A percentile compares a stretch with the other conserved stretches of the same genome.
These are phyloP conservation scores for Lepidium sativum DNA, from an alignment of 345 rosid genomes.

Conservation along the genomic window DNA sequence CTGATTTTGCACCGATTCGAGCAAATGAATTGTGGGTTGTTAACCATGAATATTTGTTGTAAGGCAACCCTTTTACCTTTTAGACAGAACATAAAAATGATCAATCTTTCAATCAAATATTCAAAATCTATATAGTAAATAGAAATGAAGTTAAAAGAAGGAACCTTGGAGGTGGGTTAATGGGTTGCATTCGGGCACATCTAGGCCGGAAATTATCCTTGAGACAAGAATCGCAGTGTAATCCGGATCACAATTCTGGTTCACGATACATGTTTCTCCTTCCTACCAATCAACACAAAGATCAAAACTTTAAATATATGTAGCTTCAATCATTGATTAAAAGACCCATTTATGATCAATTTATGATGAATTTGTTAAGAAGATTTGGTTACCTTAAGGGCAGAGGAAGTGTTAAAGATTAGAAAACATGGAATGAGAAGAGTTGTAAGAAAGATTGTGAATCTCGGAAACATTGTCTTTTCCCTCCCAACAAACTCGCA, in stretches of 20 bases:
- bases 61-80: slow-evolving; percentile 58
- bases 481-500: slow-evolving; percentile 20
- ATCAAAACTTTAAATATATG: background rate
- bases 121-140: background rate
- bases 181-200: slow-evolving; percentile 59
- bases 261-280: slow-evolving; percentile 61
- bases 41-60: slow-evolving; percentile 84
- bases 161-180: slow-evolving; percentile 48
- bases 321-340: background rate
- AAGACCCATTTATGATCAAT: background rate
- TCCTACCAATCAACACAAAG: slow-evolving; percentile 33
- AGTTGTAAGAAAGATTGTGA: slow-evolving; percentile 14
- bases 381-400: slow-evolving; percentile 42
- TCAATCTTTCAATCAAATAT: background rate
- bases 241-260: slow-evolving; percentile 53
- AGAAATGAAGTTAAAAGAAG: background rate
- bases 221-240: slow-evolving; percentile 64
- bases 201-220: slow-evolving; percentile 59
- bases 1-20: slow-evolving; percentile 38
- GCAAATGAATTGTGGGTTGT: slow-evolving; percentile 92
- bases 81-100: background rate
- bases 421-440: slow-evolving; percentile 29
- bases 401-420: slow-evolving; percentile 38
- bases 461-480: slow-evolving; percentile 32
- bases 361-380: background rate